phyloP scores from a whole-genome alignment of 352 stramenopile genomes.

The Phytophthora kernoviae region DNA sequence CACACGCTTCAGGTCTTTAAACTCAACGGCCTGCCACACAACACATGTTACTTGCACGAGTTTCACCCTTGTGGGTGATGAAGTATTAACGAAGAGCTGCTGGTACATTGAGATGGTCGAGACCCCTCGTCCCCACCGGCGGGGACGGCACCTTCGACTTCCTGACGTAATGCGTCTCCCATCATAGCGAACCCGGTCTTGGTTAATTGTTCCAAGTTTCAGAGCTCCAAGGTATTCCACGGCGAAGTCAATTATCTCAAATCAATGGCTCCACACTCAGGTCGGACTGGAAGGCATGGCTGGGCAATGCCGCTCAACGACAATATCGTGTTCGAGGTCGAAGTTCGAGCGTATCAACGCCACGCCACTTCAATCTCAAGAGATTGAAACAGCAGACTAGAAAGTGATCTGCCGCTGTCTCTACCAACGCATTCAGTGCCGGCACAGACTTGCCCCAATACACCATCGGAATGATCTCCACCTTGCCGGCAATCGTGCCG shows the following conservation, averaged over 20 bases:
- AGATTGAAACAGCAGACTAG: constrained; percentile 85
- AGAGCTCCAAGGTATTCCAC: constrained; percentile 97
- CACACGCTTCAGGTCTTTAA: constrained; percentile 64
- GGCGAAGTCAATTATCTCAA: constrained; percentile 89
- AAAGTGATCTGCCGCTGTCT: constrained; percentile 57
- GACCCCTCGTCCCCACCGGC: constrained; percentile 92
- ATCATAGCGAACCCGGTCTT: constrained; percentile 91
- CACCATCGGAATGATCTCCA: constrained; percentile 86
- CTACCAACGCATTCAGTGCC: constrained; percentile 92
- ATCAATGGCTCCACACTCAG: constrained; percentile 35
- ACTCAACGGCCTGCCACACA: constrained; percentile 78
- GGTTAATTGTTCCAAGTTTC: constrained; percentile 90
- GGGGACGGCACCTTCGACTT: constrained; percentile 27
- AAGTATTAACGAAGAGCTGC: constrained; percentile 56
- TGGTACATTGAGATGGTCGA: constrained; percentile 92
- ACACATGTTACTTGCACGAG: constrained; percentile 74
- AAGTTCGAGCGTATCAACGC: constrained; percentile 65
- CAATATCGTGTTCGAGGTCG: constrained; percentile 70
- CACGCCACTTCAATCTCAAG: constrained; percentile 88
- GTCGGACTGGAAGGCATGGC: constrained; percentile 58
- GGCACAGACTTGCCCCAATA: constrained; percentile 95
- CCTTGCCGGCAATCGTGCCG: constrained; percentile 9
- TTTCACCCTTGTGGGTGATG: constrained; percentile 60
- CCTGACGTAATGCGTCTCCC: constrained; percentile 73
- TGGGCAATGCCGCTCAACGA: constrained; percentile 90